Percentiles rank a stretch among this genome's conserved stretches.
Conservation (phyloP, 371 early-diverging fungal genomes). For the Chytridiales sp. region DNA sequence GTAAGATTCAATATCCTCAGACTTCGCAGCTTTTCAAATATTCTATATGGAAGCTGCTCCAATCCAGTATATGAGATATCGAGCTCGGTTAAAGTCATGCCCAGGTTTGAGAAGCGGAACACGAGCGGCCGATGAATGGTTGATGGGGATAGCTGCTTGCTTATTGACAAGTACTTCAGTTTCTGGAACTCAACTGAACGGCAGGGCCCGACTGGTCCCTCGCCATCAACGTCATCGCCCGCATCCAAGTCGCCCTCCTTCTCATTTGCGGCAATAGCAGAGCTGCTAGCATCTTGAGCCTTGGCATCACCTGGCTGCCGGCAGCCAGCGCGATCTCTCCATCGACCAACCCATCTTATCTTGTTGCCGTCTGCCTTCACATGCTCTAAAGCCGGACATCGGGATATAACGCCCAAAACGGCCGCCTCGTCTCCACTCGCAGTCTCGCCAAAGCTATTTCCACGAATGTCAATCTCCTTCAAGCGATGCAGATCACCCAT, state of each 20-base stretch:
- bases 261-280: background rate
- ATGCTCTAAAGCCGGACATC: conserved; percentile 25
- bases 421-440: conserved; percentile 21
- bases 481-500: conserved; percentile 64
- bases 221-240: conserved; percentile 10
- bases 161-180: conserved; percentile 11
- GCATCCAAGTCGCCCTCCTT: background rate
- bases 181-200: conserved; percentile 15
- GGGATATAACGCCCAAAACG: conserved; percentile 31
- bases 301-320: background rate
- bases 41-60: conserved; percentile 25
- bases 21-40: conserved; percentile 29
- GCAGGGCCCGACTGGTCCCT: background rate
- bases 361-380: conserved; percentile 35
- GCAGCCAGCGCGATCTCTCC: conserved; percentile 10
- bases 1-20: conserved; percentile 26
- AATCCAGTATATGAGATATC: conserved; percentile 28
- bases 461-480: conserved; percentile 66
- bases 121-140: conserved; percentile 14
- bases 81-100: conserved; percentile 28
- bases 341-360: conserved; percentile 29
- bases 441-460: conserved; percentile 30
- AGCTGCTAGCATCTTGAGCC: background rate
- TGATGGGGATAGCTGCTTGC: conserved; percentile 18
- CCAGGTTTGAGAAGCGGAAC: conserved; percentile 23